Evolutionary conservation across 257 asterid genomes (phyloP).

Genomic region (Cruciata laevipes): DNA sequence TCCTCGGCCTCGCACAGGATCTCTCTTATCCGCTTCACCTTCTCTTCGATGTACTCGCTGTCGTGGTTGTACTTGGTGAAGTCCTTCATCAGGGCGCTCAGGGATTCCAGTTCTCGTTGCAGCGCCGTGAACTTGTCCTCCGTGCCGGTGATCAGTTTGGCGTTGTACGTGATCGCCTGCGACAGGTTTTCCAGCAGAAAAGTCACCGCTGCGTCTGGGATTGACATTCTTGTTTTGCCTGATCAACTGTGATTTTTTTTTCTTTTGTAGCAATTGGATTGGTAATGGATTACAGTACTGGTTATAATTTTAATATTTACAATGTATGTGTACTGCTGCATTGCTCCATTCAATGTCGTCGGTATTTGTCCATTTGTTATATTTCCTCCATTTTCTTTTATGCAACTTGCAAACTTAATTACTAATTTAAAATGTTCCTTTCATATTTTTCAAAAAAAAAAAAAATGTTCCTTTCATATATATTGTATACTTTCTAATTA

Average conservation of each 20-base stretch:
- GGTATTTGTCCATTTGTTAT: no score
- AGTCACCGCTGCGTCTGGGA: constrained; percentile 12
- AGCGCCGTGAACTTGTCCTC: neutral
- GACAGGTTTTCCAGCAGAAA: constrained; percentile 8
- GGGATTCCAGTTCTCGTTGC: neutral
- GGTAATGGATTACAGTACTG: no score
- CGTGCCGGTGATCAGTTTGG: neutral
- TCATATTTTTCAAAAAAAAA: no score
- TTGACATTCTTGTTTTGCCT: neutral
- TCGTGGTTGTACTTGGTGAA: neutral
- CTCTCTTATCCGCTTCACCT: neutral
- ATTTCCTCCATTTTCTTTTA: no score
- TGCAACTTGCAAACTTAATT: no score
- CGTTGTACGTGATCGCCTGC: constrained; percentile 1
- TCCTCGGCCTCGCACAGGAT: constrained; percentile 10
- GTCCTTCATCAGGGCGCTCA: constrained; percentile 7
- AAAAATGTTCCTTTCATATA: no score
- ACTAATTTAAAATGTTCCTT: no score
- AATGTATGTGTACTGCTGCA: no score
- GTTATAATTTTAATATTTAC: no score
- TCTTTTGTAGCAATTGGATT: no score
- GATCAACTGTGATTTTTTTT: constrained; percentile 1
- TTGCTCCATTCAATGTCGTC: no score
- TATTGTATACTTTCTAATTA: no score
- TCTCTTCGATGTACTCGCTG: neutral